These are phyloP conservation scores for Septoria petroselini DNA, from an alignment of 2,329 filamentous ascomycete species.

Conservation along the genomic window DNA sequence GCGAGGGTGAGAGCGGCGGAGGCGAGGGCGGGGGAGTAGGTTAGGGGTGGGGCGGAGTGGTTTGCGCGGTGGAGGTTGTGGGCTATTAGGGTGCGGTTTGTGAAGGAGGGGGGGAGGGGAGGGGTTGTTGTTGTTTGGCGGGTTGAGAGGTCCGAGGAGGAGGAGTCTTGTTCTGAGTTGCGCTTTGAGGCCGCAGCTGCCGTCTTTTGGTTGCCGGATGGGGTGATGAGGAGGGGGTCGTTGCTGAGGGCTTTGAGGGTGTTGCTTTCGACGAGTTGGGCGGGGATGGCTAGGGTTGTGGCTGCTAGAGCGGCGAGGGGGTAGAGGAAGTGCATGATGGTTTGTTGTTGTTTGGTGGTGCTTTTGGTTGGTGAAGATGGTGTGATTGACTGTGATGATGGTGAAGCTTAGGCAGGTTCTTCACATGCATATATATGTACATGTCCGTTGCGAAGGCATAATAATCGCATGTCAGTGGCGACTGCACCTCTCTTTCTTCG, in stretches of 20 bases:
- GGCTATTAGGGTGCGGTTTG: constrained; percentile 1
- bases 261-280: constrained; percentile 8
- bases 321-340: constrained; percentile 11
- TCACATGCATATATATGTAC: constrained; percentile 2
- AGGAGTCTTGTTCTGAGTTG: too few relatives aligned
- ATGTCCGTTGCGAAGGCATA: too few relatives aligned
- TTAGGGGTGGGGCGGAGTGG: constrained; percentile 46
- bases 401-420: not conserved
- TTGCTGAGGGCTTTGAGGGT: constrained; percentile 5
- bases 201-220: constrained; percentile 3
- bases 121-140: not conserved
- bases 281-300: constrained; percentile 3
- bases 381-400: too few relatives aligned
- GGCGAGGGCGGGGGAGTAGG: constrained; percentile 63
- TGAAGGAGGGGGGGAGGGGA: not conserved
- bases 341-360: not conserved
- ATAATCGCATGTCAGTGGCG: too few relatives aligned
- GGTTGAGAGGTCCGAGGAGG: not conserved
- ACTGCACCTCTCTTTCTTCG: too few relatives aligned
- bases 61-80: constrained; percentile 22
- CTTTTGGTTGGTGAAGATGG: too few relatives aligned
- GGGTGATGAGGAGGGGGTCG: constrained; percentile 7
- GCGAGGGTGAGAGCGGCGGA: constrained; percentile 63
- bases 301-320: constrained; percentile 5
- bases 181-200: not conserved